Evolutionary conservation across 2,329 filamentous ascomycete genomes (phyloP).

Genomic region (Allantophomopsis lycopodina): DNA sequence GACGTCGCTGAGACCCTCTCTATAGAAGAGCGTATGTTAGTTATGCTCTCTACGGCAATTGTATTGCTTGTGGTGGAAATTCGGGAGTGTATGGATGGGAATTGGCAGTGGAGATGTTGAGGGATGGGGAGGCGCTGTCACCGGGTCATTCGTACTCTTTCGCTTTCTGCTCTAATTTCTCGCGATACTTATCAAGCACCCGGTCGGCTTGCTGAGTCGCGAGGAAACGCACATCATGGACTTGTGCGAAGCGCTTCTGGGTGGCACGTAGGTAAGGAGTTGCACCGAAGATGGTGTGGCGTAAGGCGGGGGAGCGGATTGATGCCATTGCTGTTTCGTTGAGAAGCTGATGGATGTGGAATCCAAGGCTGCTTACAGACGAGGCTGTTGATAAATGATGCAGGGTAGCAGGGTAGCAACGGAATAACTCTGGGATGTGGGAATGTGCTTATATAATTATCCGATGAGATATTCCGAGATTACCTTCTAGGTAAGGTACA

Average conservation of each 20-base stretch:
- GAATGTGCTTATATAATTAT: too few species aligned
- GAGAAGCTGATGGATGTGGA: too few species aligned
- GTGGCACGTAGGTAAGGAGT: conserved; percentile 17
- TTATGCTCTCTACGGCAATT: neutral
- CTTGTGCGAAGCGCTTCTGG: conserved; percentile 80
- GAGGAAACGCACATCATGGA: conserved; percentile 84
- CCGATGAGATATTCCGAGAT: too few species aligned
- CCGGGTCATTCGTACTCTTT: conserved; percentile 33
- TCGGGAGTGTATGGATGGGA: too few species aligned
- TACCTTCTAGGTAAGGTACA: too few species aligned
- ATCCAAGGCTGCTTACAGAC: too few species aligned
- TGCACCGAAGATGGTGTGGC: conserved; percentile 20
- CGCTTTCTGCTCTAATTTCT: conserved; percentile 75
- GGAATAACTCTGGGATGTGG: too few species aligned
- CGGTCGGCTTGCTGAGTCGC: conserved; percentile 59
- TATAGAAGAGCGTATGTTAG: conserved; percentile 6
- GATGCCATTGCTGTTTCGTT: conserved; percentile 28
- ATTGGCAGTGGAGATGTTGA: neutral
- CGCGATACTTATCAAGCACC: conserved; percentile 72
- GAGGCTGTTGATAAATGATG: too few species aligned
- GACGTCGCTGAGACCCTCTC: conserved; percentile 53
- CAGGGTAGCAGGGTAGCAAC: too few species aligned
- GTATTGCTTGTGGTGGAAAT: neutral
- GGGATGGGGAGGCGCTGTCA: neutral
- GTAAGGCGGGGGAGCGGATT: conserved; percentile 31